A percentile compares a stretch with the other conserved stretches of the same genome.
These are phyloP conservation scores for Hypoxylon sp. DNA, from an alignment of 2,329 filamentous ascomycete genomes.

Conservation along the genomic window DNA sequence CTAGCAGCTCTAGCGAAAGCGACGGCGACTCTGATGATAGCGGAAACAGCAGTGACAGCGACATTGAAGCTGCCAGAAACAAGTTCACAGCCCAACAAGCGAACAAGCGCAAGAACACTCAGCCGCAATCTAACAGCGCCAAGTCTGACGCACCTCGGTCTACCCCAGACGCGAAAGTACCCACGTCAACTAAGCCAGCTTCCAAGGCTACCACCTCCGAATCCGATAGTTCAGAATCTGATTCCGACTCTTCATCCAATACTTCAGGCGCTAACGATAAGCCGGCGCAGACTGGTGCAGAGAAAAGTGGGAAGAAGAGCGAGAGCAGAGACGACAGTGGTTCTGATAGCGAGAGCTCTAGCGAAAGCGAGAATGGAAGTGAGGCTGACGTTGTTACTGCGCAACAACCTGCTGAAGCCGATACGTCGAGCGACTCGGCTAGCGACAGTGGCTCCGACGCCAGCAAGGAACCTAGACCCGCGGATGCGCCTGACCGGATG, in stretches of 20 bases:
- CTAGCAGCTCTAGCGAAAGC: constrained; percentile 45
- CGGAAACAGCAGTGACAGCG: constrained; percentile 52
- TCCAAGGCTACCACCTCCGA: constrained; percentile 45
- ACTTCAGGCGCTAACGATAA: constrained; percentile 31
- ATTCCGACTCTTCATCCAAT: constrained; percentile 32
- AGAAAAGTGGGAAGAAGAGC: constrained; percentile 42
- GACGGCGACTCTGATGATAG: constrained; percentile 50
- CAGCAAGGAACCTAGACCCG: constrained; percentile 15
- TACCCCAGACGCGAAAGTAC: constrained; percentile 35
- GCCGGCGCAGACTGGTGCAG: constrained; percentile 42
- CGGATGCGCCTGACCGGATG: constrained; percentile 34
- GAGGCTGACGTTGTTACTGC: constrained; percentile 12
- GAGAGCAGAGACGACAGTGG: constrained; percentile 45
- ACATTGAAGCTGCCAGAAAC: constrained; percentile 51
- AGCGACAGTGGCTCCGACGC: constrained; percentile 28
- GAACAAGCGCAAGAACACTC: constrained; percentile 48
- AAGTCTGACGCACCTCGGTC: constrained; percentile 39
- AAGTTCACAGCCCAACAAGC: constrained; percentile 50
- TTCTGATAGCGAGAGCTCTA: constrained; percentile 49
- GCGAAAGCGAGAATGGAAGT: constrained; percentile 25
- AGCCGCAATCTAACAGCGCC: constrained; percentile 43
- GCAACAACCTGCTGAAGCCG: constrained; percentile 4
- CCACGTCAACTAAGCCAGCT: constrained; percentile 30
- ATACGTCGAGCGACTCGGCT: constrained; percentile 24
- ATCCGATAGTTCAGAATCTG: constrained; percentile 38